phyloP scores from a whole-genome alignment of 148 eudicot species.

The Spergularia marina region DNA sequence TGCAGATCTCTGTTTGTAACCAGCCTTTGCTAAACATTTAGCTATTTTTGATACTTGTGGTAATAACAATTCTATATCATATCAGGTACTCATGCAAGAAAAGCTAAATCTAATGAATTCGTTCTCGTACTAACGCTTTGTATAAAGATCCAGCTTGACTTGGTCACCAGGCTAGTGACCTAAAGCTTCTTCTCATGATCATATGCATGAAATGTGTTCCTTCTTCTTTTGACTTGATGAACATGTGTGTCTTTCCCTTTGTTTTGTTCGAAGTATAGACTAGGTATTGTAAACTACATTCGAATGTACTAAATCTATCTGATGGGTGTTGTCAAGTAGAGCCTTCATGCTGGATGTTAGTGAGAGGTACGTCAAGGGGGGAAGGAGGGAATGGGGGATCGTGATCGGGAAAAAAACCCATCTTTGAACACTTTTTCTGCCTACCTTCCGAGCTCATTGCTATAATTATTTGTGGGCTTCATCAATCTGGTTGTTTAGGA shows the following conservation, averaged over 20 bases:
- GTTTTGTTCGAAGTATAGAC: background rate
- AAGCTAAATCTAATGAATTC: background rate
- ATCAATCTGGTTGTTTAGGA: background rate
- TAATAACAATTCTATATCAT: background rate
- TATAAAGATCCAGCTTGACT: background rate
- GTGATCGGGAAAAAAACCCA: no score
- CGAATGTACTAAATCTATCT: background rate
- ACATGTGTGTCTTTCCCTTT: background rate
- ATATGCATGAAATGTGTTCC: background rate
- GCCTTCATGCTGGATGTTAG: no score
- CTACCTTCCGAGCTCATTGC: background rate
- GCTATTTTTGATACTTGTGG: background rate
- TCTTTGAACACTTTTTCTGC: background rate
- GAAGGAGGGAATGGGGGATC: no score
- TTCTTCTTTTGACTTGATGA: conserved; percentile 2
- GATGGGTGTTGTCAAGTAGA: no score
- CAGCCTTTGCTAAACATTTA: background rate
- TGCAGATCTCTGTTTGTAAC: background rate
- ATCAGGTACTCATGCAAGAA: background rate
- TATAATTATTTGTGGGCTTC: background rate
- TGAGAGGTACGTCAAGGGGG: no score
- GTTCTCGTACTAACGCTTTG: background rate
- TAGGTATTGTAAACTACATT: background rate
- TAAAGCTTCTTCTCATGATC: background rate
- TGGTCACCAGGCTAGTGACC: background rate